Percentiles rank a stretch among this genome's conserved stretches.
These are phyloP conservation scores for Epichloe scottii DNA, from an alignment of 2,329 filamentous ascomycete species.

Conservation along the genomic window DNA sequence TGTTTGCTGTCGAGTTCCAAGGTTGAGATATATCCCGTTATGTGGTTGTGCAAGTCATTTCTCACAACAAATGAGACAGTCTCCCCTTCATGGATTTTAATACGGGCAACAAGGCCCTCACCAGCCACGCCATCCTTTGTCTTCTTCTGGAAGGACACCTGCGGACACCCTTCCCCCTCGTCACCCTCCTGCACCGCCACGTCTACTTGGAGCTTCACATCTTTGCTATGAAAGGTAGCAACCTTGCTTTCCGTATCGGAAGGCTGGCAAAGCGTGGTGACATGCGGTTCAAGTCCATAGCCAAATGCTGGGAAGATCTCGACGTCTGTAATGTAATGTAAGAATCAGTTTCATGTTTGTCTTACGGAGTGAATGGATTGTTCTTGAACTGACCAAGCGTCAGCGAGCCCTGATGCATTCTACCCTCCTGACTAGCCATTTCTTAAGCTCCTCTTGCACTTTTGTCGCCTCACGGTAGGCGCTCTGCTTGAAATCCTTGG, in stretches of 20 bases:
- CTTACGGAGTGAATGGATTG: background rate
- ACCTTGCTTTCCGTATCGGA: constrained; percentile 38
- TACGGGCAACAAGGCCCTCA: constrained; percentile 48
- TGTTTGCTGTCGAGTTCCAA: constrained; percentile 49
- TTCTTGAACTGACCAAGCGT: constrained; percentile 35
- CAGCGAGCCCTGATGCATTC: constrained; percentile 60
- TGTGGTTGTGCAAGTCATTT: constrained; percentile 45
- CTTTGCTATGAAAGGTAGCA: constrained; percentile 48
- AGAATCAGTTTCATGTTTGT: background rate
- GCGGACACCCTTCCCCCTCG: constrained; percentile 30
- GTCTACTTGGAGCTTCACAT: constrained; percentile 52
- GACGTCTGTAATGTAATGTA: constrained; percentile 31
- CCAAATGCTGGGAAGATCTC: constrained; percentile 63
- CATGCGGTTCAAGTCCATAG: constrained; percentile 53
- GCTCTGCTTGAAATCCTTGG: constrained; percentile 33
- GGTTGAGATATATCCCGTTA: constrained; percentile 45
- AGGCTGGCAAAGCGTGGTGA: constrained; percentile 39
- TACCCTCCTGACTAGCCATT: constrained; percentile 57
- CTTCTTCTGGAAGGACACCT: constrained; percentile 42
- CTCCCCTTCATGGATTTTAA: constrained; percentile 53
- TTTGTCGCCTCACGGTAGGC: constrained; percentile 39
- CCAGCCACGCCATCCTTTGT: constrained; percentile 40
- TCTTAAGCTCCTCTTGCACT: constrained; percentile 52
- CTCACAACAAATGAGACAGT: constrained; percentile 57
- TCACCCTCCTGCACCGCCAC: constrained; percentile 50